phyloP scores from a whole-genome alignment of 148 eudicot species.

The Persicaria tinctoria region DNA sequence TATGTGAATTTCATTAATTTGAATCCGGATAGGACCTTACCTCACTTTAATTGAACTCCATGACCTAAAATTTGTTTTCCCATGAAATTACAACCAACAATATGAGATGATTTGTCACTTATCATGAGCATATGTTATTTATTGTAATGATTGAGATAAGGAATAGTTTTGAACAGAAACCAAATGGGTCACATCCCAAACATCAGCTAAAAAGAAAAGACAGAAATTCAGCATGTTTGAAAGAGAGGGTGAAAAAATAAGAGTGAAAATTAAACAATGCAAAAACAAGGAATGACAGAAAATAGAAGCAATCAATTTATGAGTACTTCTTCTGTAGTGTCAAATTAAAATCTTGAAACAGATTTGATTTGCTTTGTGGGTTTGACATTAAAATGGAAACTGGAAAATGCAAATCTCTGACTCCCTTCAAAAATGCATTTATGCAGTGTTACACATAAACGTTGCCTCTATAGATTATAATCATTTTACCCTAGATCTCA shows the following conservation, averaged over 20 bases:
- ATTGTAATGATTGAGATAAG: not conserved
- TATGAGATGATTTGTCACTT: not conserved
- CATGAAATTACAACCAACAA: not conserved
- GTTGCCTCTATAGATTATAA: not conserved
- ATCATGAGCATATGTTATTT: not conserved
- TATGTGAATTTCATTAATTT: not conserved
- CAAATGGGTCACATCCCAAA: conserved; percentile 10
- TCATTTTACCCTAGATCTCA: not conserved
- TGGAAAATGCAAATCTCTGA: not conserved
- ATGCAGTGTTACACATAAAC: not conserved
- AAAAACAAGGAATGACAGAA: not conserved
- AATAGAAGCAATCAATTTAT: conserved; percentile 1
- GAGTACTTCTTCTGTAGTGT: conserved; percentile 5
- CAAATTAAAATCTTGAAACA: not conserved
- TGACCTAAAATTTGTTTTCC: not conserved
- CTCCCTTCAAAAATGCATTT: not conserved
- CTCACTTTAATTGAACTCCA: not conserved
- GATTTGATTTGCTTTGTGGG: not conserved
- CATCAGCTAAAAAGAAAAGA: conserved; percentile 8
- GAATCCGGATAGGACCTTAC: not conserved
- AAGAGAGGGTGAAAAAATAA: not conserved
- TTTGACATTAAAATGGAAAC: conserved; percentile 8
- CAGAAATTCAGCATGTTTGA: conserved; percentile 3
- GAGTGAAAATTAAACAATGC: not conserved
- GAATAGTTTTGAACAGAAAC: not conserved